phyloP scores from a whole-genome alignment of 208 protist genomes.

The Wallacemonas sp. region DNA sequence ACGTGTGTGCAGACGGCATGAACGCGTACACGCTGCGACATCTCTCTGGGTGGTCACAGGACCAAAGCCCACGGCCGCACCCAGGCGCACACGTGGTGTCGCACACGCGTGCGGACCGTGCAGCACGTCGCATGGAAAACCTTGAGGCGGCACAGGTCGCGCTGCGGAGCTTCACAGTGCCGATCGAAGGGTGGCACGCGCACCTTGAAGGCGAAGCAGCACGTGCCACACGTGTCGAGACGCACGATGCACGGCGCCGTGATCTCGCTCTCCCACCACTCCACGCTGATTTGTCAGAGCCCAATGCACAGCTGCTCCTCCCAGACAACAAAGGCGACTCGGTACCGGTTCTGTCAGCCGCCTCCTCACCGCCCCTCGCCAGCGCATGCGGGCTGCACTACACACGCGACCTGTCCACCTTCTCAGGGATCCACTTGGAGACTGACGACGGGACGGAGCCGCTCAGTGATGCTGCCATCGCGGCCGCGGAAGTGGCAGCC shows the following conservation, averaged over 20 bases:
- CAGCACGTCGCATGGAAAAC: constrained; percentile 31
- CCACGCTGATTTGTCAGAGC: neutral
- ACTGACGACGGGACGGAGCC: neutral
- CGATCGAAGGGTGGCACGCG: neutral
- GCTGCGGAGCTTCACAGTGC: constrained; percentile 22
- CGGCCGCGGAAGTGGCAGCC: neutral
- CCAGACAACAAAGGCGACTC: no score
- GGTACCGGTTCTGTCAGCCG: no score
- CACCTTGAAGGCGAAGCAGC: neutral
- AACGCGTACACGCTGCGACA: constrained; percentile 35
- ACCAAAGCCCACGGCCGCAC: neutral
- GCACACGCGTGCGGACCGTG: neutral
- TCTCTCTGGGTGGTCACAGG: neutral
- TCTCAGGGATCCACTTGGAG: no score
- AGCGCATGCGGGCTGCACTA: constrained; percentile 1
- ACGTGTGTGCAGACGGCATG: constrained; percentile 28
- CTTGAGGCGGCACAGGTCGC: constrained; percentile 23
- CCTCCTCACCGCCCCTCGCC: neutral
- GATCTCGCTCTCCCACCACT: neutral
- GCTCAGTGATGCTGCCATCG: neutral
- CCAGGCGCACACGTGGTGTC: neutral
- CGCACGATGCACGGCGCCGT: constrained; percentile 5
- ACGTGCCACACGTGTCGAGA: neutral
- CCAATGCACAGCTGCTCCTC: no score
- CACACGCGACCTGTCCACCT: neutral